Base-by-base conservation (phyloP, 352 stramenopile genomes). In the Phytophthora meadii region DNA sequence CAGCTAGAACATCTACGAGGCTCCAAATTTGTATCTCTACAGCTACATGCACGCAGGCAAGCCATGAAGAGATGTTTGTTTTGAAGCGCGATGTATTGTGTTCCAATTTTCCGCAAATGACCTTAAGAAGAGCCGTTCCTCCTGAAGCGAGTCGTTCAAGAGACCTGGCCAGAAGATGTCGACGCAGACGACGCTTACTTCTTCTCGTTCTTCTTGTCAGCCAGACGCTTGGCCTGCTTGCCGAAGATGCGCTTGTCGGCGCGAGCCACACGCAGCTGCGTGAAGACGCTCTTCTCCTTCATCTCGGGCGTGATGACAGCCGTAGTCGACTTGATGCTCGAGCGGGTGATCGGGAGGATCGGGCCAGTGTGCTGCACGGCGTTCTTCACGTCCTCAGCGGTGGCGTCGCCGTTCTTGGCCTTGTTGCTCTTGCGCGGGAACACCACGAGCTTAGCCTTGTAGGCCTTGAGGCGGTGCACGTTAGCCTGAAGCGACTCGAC, bases 401-500 rank as follows among this genome's bases (percentile, higher is more conserved):
- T 75, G 51, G 95, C 92, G 84, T 99, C 93, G 65, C 93, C 95
- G 60, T 95, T 90, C 94, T 98, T 99, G 58, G 90, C 79, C 87
- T 98, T 98, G 78, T 94, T 97, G 80, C 88, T 92, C 84, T 98
- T 98, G 86, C 97, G 97, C 64, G 97, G 97, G 94, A 99, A 99
- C 58, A 99, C 87, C 61, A 99, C 92, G 45, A 99, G 88, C 76
- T 99, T 99, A 56, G 84, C 81, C 87, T 99, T 98, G 97, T 99
- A 99, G 62, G 97, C 94, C 87, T 99, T 98, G 53, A 99, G 92
- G 77, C 98, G 96, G 70, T 98, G 90, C 59, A 99, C 97, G 84
- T 99, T 99, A 25, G 90, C 87, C 79, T 97, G 89, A 51, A 97
- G 85, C 63, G 91, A 98, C 79, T 99, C 97, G 14, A 98, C 88